Percentiles rank a stretch among this genome's conserved stretches.
Conservation (phyloP, 345 rosid species). For the Eucalyptus melliodora region DNA sequence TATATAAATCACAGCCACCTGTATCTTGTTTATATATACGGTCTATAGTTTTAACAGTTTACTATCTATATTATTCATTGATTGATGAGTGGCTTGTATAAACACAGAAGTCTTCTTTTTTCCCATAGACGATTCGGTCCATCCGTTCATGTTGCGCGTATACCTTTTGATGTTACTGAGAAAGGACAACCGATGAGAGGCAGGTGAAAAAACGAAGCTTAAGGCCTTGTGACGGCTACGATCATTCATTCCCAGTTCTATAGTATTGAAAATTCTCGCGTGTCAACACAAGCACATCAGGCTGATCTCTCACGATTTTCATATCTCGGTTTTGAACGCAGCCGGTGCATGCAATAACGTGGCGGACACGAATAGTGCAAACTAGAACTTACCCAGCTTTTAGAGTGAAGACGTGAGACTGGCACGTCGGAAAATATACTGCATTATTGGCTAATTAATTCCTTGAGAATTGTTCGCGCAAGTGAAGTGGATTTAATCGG, state of each 20-base stretch:
- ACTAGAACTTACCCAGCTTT: not conserved
- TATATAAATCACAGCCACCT: not conserved
- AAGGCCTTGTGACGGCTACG: not conserved
- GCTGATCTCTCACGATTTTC: not conserved
- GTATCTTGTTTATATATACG: not conserved
- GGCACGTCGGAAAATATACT: not conserved
- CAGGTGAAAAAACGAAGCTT: not conserved
- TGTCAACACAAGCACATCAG: not conserved
- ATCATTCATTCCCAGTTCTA: not conserved
- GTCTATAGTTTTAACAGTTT: not conserved
- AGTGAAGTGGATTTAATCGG: not conserved
- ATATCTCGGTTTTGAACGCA: not conserved
- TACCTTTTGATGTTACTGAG: not conserved
- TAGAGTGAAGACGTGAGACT: not conserved
- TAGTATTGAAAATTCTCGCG: not conserved
- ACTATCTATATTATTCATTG: not conserved
- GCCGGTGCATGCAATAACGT: not conserved
- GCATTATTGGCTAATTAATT: not conserved
- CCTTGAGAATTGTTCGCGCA: not conserved
- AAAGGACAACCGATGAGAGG: not conserved
- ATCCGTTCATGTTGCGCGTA: not conserved
- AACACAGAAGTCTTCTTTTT: not conserved
- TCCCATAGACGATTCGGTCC: not conserved
- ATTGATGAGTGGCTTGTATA: not conserved
- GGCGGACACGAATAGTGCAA: not conserved